A percentile compares a stretch with the other conserved stretches of the same genome.
Evolutionary conservation across 2,329 filamentous ascomycete species (phyloP).

Genomic region (Dactylellina leptospora): DNA sequence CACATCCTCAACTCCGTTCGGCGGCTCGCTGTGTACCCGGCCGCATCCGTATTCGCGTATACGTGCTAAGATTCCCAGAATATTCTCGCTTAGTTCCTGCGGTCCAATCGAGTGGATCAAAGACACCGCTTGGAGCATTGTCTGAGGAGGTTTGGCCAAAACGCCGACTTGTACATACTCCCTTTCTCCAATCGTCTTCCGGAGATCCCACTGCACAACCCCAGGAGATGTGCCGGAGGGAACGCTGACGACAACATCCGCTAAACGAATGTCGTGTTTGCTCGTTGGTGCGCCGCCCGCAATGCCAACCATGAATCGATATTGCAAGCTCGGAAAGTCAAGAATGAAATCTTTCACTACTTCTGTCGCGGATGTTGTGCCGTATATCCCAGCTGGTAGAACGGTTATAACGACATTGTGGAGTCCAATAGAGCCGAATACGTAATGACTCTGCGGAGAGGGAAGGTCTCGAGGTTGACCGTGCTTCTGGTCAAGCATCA

Average conservation of each 20-base stretch:
- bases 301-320: constrained; percentile 23
- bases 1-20: background rate
- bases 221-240: constrained; percentile 3
- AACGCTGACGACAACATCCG: constrained; percentile 31
- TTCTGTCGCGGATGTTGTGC: constrained; percentile 13
- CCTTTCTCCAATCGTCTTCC: constrained; percentile 5
- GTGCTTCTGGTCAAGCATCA: constrained; percentile 58
- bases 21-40: background rate
- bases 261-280: constrained; percentile 40
- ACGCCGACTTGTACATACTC: background rate
- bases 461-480: constrained; percentile 53
- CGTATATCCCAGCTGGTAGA: constrained; percentile 13
- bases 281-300: constrained; percentile 34
- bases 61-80: background rate
- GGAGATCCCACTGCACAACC: constrained; percentile 44
- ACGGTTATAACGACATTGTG: constrained; percentile 29
- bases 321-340: constrained; percentile 20
- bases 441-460: constrained; percentile 17
- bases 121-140: background rate
- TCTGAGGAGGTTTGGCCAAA: background rate
- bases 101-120: background rate
- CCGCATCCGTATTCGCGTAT: background rate
- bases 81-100: background rate
- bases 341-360: constrained; percentile 21
- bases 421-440: constrained; percentile 6